A percentile compares a stretch with the other conserved stretches of the same genome.
These are phyloP conservation scores for Diaporthe batatas DNA, from an alignment of 2,329 filamentous ascomycete species.

Conservation along the genomic window DNA sequence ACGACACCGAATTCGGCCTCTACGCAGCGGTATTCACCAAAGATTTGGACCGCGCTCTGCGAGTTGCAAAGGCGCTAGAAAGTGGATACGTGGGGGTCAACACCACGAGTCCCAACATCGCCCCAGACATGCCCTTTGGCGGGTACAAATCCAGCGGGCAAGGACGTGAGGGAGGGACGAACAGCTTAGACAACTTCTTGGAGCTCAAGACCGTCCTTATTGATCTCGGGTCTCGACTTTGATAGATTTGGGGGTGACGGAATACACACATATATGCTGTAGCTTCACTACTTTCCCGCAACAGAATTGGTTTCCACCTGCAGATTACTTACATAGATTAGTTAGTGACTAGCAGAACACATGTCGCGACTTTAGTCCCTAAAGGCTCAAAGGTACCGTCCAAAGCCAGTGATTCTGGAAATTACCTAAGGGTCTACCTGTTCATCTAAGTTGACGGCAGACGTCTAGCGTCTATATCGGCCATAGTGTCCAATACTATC, in stretches of 20 bases:
- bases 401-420: not conserved
- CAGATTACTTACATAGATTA: not conserved
- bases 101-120: constrained; percentile 53
- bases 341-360: not conserved
- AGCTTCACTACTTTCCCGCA: not conserved
- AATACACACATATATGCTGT: no score
- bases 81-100: constrained; percentile 74
- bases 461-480: not conserved
- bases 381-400: not conserved
- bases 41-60: constrained; percentile 60
- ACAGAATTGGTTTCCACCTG: no score
- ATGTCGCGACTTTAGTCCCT: no score
- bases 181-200: constrained; percentile 54
- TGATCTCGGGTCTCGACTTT: constrained; percentile 44
- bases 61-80: constrained; percentile 65
- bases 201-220: constrained; percentile 52
- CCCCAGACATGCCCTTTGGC: constrained; percentile 57
- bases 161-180: constrained; percentile 53
- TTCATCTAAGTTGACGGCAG: not conserved
- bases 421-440: not conserved
- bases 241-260: not conserved
- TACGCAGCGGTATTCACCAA: constrained; percentile 68
- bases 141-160: constrained; percentile 57
- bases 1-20: constrained; percentile 69
- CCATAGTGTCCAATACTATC: not conserved